These are phyloP conservation scores for Russula vinacea DNA, from an alignment of 768 basidiomycete species.

Conservation along the genomic window DNA sequence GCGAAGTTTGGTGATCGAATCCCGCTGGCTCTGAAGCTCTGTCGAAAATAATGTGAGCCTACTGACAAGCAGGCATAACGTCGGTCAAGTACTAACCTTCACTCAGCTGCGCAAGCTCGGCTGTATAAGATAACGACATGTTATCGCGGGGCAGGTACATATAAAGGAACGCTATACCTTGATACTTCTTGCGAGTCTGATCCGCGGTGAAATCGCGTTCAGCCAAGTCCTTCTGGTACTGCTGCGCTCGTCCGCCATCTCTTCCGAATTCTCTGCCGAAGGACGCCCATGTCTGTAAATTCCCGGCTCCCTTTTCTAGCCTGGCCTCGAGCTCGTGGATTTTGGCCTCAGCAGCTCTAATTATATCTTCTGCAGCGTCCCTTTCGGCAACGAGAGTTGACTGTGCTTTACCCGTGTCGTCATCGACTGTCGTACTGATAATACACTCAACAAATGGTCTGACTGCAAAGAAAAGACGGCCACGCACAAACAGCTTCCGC, in stretches of 20 bases:
- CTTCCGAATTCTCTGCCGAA: conserved; percentile 67
- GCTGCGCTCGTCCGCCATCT: conserved; percentile 74
- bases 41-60: conserved; percentile 5
- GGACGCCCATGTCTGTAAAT: conserved; percentile 58
- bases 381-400: conserved; percentile 50
- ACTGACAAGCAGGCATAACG: not conserved
- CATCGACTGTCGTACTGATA: conserved; percentile 56
- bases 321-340: conserved; percentile 58
- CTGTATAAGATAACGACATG: conserved; percentile 38
- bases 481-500: conserved; percentile 59
- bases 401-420: conserved; percentile 56
- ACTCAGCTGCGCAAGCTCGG: conserved; percentile 73
- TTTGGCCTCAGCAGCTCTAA: conserved; percentile 51
- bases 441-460: not conserved
- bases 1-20: conserved; percentile 67
- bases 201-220: conserved; percentile 76
- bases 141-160: conserved; percentile 4
- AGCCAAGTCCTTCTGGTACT: conserved; percentile 74
- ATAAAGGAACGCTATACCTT: conserved; percentile 47
- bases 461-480: not conserved
- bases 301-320: conserved; percentile 66
- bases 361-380: conserved; percentile 48
- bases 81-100: conserved; percentile 51
- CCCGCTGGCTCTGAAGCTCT: conserved; percentile 79
- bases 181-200: conserved; percentile 84